A percentile compares a stretch with the other conserved stretches of the same genome.
Evolutionary conservation across 768 basidiomycete species (phyloP).

Genomic region (Heimioporus sp.): DNA sequence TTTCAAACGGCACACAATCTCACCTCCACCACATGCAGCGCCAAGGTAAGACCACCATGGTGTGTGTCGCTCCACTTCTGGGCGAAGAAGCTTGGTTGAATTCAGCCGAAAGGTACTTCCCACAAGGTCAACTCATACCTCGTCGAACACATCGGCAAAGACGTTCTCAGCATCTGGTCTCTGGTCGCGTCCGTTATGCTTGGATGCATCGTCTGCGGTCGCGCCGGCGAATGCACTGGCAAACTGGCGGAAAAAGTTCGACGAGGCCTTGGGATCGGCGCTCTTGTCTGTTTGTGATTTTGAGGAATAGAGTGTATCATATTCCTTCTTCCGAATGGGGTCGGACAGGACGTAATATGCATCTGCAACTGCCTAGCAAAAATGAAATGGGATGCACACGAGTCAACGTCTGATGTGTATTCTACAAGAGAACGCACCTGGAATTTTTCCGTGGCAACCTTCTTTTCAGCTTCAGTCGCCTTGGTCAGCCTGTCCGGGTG

Average conservation of each 20-base stretch:
- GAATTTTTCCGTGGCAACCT: conserved; percentile 77
- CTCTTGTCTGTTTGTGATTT: conserved; percentile 50
- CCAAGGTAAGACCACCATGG: conserved; percentile 80
- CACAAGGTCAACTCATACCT: conserved; percentile 46
- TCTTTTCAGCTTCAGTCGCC: conserved; percentile 68
- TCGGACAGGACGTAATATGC: conserved; percentile 94
- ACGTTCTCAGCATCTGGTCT: conserved; percentile 78
- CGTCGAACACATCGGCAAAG: conserved; percentile 90
- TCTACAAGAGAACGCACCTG: conserved; percentile 45
- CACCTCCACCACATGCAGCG: conserved; percentile 63
- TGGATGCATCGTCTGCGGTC: conserved; percentile 24
- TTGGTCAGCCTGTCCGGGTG: conserved; percentile 84
- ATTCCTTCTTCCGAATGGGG: conserved; percentile 64
- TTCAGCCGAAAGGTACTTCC: neutral
- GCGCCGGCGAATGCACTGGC: conserved; percentile 62
- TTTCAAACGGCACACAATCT: conserved; percentile 13
- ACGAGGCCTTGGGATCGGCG: conserved; percentile 63
- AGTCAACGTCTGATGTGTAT: neutral
- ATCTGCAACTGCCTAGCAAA: conserved; percentile 73
- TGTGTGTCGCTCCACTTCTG: conserved; percentile 69
- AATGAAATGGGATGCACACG: neutral
- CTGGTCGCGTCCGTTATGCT: conserved; percentile 34
- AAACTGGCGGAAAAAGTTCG: conserved; percentile 76
- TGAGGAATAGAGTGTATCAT: conserved; percentile 64
- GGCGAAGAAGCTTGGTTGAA: conserved; percentile 62